Percentiles rank a stretch among this genome's conserved stretches.
Evolutionary conservation across 257 asterid genomes (phyloP).

Genomic region (Eucommia ulmoides): DNA sequence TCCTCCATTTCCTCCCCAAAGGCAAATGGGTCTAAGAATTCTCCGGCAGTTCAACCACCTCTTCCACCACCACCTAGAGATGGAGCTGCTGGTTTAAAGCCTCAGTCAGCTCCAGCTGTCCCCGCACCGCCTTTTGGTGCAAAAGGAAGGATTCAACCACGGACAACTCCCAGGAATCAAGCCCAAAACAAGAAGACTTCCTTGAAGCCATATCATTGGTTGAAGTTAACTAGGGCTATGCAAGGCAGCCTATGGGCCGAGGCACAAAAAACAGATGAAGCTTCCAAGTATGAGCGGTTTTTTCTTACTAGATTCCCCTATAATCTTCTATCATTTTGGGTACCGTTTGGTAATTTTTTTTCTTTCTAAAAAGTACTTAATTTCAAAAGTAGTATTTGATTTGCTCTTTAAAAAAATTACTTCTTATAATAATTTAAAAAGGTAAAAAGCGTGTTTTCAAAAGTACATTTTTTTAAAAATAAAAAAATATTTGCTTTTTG

Average conservation of each 20-base stretch:
- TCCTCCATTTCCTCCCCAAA: conserved; percentile 2
- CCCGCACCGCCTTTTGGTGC: conserved; percentile 29
- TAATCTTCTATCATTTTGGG: too few relatives aligned
- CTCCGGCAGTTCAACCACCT: conserved; percentile 3
- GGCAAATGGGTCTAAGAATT: background rate
- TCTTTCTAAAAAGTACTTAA: too few relatives aligned
- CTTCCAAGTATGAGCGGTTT: conserved; percentile 11
- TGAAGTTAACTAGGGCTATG: background rate
- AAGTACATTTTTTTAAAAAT: too few relatives aligned
- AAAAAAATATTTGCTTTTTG: too few relatives aligned
- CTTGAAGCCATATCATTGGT: background rate
- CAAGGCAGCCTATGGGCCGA: background rate
- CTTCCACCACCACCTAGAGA: conserved; percentile 73
- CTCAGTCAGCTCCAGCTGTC: conserved; percentile 22
- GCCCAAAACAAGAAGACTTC: conserved; percentile 6
- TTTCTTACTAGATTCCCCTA: background rate
- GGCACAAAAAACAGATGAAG: background rate
- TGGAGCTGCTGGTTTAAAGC: conserved; percentile 16
- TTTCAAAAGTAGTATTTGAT: too few relatives aligned
- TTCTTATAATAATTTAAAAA: too few relatives aligned
- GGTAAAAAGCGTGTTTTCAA: too few relatives aligned
- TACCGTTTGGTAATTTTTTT: too few relatives aligned
- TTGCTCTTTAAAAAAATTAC: too few relatives aligned
- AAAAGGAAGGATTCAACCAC: conserved; percentile 31
- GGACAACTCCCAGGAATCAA: conserved; percentile 22